Percentiles rank a stretch among this genome's conserved stretches.
These are phyloP conservation scores for Whalleya microplaca DNA, from an alignment of 2,329 filamentous ascomycete species.

Conservation along the genomic window DNA sequence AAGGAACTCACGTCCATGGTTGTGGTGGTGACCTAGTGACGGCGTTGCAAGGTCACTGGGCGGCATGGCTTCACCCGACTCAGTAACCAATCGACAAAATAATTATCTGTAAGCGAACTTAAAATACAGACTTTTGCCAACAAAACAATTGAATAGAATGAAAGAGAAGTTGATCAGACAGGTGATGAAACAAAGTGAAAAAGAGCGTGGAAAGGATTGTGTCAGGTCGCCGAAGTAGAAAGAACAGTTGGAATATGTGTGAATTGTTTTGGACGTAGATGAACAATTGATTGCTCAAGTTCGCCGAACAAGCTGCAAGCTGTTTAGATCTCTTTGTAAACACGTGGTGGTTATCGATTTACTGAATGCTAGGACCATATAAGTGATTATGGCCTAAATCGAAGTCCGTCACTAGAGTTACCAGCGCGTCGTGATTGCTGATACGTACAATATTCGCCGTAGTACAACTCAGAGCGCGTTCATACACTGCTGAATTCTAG, in stretches of 20 bases:
- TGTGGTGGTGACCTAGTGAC: not conserved
- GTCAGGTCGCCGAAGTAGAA: not conserved
- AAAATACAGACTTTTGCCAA: too few relatives aligned
- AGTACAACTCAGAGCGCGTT: not conserved
- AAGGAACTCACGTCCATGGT: not conserved
- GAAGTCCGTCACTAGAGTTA: not conserved
- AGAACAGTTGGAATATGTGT: not conserved
- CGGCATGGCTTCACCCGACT: not conserved
- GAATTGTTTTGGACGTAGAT: not conserved
- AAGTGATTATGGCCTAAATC: not conserved
- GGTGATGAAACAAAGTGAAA: not conserved
- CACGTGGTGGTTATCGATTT: not conserved
- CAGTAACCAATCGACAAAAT: not conserved
- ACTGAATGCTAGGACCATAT: not conserved
- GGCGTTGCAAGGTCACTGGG: not conserved
- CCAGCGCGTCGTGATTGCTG: not conserved
- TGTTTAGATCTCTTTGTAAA: not conserved
- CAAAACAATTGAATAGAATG: too few relatives aligned
- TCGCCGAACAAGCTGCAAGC: not conserved
- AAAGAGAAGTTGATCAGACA: not conserved
- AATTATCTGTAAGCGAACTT: not conserved
- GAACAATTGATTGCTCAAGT: too few relatives aligned
- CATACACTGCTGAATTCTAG: not conserved
- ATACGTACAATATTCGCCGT: not conserved
- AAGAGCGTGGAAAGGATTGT: not conserved